Conservation (phyloP, 2,329 filamentous ascomycete genomes). For the Aureobasidium melanogenum region DNA sequence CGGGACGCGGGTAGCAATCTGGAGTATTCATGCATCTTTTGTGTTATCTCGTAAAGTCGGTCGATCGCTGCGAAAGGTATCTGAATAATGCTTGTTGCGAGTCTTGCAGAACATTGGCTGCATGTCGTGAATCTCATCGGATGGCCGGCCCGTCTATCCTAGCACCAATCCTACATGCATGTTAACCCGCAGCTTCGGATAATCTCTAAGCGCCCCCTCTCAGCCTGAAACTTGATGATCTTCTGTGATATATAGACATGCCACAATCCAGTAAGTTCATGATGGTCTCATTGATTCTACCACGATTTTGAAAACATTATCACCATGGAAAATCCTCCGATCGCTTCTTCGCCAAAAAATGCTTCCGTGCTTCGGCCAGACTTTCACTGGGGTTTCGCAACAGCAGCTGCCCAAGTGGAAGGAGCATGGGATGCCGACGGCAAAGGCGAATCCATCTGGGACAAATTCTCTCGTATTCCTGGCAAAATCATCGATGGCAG, state of each 20-base stretch:
- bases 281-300: no score
- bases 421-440: slow-evolving; percentile 36
- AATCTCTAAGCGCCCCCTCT: background rate
- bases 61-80: no score
- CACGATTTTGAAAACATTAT: no score
- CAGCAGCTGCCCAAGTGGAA: slow-evolving; percentile 37
- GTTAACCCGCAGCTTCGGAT: background rate
- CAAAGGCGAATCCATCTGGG: slow-evolving; percentile 28
- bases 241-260: background rate
- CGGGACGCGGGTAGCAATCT: no score
- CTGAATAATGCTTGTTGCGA: no score
- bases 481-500: slow-evolving; percentile 26
- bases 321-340: background rate
- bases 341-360: slow-evolving; percentile 1
- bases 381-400: slow-evolving; percentile 36
- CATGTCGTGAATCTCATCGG: background rate
- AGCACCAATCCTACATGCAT: background rate
- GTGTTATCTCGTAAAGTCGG: no score
- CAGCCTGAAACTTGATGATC: background rate
- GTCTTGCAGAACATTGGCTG: background rate
- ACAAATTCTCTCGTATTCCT: slow-evolving; percentile 26
- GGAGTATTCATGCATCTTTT: no score
- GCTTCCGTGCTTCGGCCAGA: slow-evolving; percentile 23
- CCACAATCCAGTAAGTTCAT: background rate
- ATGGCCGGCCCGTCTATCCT: background rate